phyloP scores from a whole-genome alignment of 2,329 filamentous ascomycete species.

The Stagonosporopsis cucurbitacearum region DNA sequence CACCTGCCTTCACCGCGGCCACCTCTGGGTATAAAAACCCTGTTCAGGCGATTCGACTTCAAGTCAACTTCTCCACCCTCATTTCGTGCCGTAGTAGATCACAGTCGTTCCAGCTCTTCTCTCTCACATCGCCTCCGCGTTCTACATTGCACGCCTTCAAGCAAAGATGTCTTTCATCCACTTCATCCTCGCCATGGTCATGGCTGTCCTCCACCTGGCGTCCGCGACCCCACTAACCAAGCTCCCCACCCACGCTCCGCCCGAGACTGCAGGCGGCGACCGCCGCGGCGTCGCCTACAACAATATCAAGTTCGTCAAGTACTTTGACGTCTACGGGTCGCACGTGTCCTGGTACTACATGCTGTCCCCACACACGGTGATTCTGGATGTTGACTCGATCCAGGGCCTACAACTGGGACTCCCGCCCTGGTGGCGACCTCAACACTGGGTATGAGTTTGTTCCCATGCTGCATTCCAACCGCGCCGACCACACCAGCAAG shows the following conservation, averaged over 20 bases:
- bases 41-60: not conserved
- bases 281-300: constrained; percentile 72
- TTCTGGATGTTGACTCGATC: not conserved
- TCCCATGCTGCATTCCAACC: constrained; percentile 55
- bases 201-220: not conserved
- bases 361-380: too few relatives aligned
- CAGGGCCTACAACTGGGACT: constrained; percentile 70
- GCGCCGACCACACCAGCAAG: constrained; percentile 16
- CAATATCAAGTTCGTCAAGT: constrained; percentile 56
- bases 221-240: not conserved
- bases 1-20: not conserved
- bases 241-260: not conserved
- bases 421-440: constrained; percentile 42
- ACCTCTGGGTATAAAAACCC: not conserved
- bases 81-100: not conserved
- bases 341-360: constrained; percentile 59
- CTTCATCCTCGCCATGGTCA: not conserved
- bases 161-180: not conserved
- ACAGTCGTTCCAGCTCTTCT: not conserved
- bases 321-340: constrained; percentile 53
- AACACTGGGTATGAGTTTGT: constrained; percentile 61
- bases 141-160: not conserved
- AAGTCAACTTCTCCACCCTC: not conserved
- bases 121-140: not conserved
- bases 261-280: constrained; percentile 47